These are phyloP conservation scores for Clavispora phyllophila DNA, from an alignment of 805 yeast genomes.

Conservation along the genomic window DNA sequence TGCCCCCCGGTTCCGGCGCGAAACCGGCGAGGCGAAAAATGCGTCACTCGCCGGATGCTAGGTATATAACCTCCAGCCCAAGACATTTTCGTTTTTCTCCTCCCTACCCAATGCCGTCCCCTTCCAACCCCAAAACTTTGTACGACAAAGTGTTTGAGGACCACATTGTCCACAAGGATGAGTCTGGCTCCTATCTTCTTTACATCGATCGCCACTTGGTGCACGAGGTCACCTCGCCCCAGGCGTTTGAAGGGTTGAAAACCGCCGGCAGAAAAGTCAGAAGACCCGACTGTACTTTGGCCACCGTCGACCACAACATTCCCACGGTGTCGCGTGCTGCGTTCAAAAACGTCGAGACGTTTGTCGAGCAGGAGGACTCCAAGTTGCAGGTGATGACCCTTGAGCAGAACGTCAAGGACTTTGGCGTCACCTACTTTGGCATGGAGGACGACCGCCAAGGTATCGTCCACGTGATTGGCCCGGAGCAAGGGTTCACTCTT, in stretches of 20 bases:
- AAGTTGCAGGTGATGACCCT: constrained; percentile 87
- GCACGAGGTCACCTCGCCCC: constrained; percentile 98
- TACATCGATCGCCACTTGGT: constrained; percentile 96
- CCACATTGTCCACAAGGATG: constrained; percentile 88
- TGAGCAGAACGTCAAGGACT: constrained; percentile 87
- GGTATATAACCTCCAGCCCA: background rate
- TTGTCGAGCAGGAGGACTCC: constrained; percentile 87
- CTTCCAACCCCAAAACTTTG: constrained; percentile 44
- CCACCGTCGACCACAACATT: constrained; percentile 95
- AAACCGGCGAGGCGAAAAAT: constrained; percentile 4
- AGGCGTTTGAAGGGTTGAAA: constrained; percentile 93
- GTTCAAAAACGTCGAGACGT: constrained; percentile 68
- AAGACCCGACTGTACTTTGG: constrained; percentile 87
- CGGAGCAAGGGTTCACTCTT: constrained; percentile 96
- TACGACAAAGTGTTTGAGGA: constrained; percentile 96
- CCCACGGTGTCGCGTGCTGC: constrained; percentile 86
- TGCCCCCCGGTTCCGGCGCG: constrained; percentile 15
- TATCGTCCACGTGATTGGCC: constrained; percentile 97
- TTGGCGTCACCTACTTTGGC: constrained; percentile 88
- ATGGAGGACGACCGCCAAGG: constrained; percentile 95
- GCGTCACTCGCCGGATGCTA: background rate
- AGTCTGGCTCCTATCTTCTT: constrained; percentile 77
- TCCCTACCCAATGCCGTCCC: constrained; percentile 6
- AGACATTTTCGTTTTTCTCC: background rate
- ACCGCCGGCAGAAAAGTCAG: constrained; percentile 87